These are phyloP conservation scores for Perkinsus chesapeaki DNA, from an alignment of 169 alveolate genomes.

Conservation along the genomic window DNA sequence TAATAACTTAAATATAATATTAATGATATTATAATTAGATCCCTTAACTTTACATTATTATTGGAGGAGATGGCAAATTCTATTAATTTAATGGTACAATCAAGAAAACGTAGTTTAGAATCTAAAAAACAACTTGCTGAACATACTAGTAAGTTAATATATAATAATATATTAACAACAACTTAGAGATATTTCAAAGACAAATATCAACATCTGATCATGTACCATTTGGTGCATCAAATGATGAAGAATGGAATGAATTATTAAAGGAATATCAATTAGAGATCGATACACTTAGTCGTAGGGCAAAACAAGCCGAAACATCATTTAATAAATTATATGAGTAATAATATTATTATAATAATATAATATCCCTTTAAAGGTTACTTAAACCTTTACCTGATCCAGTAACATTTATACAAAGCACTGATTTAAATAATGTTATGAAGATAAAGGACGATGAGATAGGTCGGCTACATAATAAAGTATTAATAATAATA, in stretches of 20 bases:
- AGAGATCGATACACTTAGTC: slow-evolving; percentile 17
- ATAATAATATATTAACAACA: no score
- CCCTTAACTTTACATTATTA: neutral
- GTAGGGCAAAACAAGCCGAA: slow-evolving; percentile 20
- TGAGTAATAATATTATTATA: neutral
- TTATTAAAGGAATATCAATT: slow-evolving; percentile 13
- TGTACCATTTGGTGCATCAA: neutral
- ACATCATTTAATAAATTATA: slow-evolving; percentile 8
- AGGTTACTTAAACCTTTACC: neutral
- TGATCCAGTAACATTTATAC: neutral
- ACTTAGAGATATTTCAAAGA: neutral
- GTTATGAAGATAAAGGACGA: neutral
- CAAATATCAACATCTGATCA: neutral
- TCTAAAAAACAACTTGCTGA: neutral
- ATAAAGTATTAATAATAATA: neutral
- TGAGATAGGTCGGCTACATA: neutral
- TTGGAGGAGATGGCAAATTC: neutral
- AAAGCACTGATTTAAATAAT: neutral
- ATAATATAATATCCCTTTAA: no score
- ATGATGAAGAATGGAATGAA: neutral
- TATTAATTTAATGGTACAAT: neutral
- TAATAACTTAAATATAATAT: no score
- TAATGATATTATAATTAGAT: no score
- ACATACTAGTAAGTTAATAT: neutral
- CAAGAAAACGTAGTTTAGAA: neutral